Conservation (phyloP, 1,139 yeast genomes). For the Geotrichum bryndzae region DNA sequence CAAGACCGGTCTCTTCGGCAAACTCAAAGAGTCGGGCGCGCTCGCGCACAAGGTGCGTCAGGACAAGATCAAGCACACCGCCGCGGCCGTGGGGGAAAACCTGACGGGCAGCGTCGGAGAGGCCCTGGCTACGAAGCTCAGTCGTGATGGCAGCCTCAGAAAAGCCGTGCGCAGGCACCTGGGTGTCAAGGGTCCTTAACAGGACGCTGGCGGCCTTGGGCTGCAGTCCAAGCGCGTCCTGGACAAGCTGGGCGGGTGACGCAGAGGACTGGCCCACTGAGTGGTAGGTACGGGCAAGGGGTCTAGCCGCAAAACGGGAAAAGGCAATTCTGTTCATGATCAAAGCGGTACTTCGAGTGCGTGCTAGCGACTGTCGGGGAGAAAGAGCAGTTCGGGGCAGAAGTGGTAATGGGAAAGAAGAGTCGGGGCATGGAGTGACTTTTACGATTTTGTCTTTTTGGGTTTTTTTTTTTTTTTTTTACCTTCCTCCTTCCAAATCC, state of each 20-base stretch:
- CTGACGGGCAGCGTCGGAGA: constrained; percentile 62
- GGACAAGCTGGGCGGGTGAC: constrained; percentile 1
- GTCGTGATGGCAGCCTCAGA: constrained; percentile 51
- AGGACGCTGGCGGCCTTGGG: constrained; percentile 14
- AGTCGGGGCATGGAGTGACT: not conserved
- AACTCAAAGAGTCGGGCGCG: constrained; percentile 32
- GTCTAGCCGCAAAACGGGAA: not conserved
- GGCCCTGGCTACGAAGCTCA: constrained; percentile 56
- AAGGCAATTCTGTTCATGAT: not conserved
- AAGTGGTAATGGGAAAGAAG: not conserved
- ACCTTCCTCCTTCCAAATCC: not conserved
- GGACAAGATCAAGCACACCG: constrained; percentile 55
- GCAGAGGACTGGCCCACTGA: constrained; percentile 7
- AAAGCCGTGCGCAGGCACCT: constrained; percentile 69
- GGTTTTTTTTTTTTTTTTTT: not conserved
- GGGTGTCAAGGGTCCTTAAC: constrained; percentile 14
- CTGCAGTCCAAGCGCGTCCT: constrained; percentile 11
- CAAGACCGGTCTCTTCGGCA: constrained; percentile 17
- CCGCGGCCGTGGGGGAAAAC: constrained; percentile 44
- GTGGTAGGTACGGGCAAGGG: constrained; percentile 1
- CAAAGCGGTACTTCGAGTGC: not conserved
- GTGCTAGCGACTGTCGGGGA: not conserved
- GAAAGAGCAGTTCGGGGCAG: not conserved
- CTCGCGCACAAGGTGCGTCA: constrained; percentile 56
- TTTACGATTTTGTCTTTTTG: not conserved